Percentiles rank a stretch among this genome's conserved stretches.
These are phyloP conservation scores for Saksenaea oblongispora DNA, from an alignment of 371 early-diverging fungal species.

Conservation along the genomic window DNA sequence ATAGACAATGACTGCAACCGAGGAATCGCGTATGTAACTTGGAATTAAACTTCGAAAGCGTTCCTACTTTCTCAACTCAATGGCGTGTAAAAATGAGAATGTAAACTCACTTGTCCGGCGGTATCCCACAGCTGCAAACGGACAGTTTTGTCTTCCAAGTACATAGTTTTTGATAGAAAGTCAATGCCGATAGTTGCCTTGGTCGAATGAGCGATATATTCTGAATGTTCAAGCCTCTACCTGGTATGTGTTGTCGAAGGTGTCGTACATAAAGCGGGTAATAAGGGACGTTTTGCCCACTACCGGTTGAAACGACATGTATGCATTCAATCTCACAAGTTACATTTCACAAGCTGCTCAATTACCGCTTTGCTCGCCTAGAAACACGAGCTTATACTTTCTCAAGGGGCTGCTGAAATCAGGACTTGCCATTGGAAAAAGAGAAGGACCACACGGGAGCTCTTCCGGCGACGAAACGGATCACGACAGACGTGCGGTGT, in stretches of 20 bases:
- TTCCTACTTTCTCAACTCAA: constrained; percentile 53
- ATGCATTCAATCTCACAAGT: neutral
- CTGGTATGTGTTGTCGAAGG: constrained; percentile 97
- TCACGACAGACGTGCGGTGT: neutral
- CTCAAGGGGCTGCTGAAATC: constrained; percentile 67
- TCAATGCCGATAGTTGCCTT: constrained; percentile 99
- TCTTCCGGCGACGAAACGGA: neutral
- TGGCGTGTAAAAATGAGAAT: neutral
- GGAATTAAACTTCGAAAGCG: constrained; percentile 97
- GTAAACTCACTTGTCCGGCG: constrained; percentile 90
- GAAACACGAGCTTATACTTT: constrained; percentile 92
- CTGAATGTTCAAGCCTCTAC: constrained; percentile 37
- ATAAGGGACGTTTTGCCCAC: constrained; percentile 99
- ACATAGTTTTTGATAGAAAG: constrained; percentile 99
- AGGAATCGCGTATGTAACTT: constrained; percentile 97
- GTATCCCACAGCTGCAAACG: constrained; percentile 99
- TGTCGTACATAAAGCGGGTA: constrained; percentile 98
- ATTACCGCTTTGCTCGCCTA: constrained; percentile 96
- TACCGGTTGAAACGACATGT: constrained; percentile 21
- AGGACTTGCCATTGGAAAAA: constrained; percentile 17
- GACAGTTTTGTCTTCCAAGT: constrained; percentile 94
- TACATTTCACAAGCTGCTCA: neutral
- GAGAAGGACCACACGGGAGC: constrained; percentile 6
- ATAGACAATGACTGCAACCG: constrained; percentile 98
- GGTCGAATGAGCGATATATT: neutral